Conservation (phyloP, 2,329 filamentous ascomycete genomes). For the Lecanosticta acicola region DNA sequence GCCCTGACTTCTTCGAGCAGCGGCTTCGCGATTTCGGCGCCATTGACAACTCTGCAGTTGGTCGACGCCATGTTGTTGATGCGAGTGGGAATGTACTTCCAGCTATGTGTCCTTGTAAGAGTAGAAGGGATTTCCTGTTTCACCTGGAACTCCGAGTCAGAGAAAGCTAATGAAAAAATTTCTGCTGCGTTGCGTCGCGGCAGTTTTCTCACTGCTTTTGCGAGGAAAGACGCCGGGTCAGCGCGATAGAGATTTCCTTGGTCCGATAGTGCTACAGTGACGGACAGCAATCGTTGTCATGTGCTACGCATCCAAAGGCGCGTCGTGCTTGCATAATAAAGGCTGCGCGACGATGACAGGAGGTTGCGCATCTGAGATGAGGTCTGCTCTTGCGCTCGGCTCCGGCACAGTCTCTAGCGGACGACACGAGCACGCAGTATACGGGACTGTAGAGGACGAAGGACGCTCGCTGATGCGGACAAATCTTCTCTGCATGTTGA, state of each 20-base stretch:
- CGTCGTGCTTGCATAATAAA: neutral
- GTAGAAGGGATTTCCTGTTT: neutral
- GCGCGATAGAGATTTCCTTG: neutral
- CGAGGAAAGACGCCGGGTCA: neutral
- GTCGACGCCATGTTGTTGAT: neutral
- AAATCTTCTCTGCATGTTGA: too few relatives aligned
- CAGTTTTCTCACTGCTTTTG: neutral
- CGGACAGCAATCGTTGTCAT: neutral
- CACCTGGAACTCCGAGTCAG: neutral
- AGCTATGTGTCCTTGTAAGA: neutral
- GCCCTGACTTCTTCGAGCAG: conserved; percentile 73
- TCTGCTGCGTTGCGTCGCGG: neutral
- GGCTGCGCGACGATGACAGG: neutral
- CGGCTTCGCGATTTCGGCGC: conserved; percentile 77
- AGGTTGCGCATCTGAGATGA: neutral
- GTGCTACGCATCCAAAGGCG: neutral
- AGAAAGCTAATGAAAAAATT: neutral
- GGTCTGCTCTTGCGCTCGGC: neutral
- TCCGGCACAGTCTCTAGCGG: too few relatives aligned
- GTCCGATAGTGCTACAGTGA: neutral
- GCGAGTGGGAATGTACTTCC: neutral
- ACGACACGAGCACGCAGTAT: too few relatives aligned
- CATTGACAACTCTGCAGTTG: conserved; percentile 87
- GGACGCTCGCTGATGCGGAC: too few relatives aligned
- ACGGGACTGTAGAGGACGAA: too few relatives aligned